These are phyloP conservation scores for Solanum hybrid DNA, from an alignment of 305 asterid species.

Conservation along the genomic window DNA sequence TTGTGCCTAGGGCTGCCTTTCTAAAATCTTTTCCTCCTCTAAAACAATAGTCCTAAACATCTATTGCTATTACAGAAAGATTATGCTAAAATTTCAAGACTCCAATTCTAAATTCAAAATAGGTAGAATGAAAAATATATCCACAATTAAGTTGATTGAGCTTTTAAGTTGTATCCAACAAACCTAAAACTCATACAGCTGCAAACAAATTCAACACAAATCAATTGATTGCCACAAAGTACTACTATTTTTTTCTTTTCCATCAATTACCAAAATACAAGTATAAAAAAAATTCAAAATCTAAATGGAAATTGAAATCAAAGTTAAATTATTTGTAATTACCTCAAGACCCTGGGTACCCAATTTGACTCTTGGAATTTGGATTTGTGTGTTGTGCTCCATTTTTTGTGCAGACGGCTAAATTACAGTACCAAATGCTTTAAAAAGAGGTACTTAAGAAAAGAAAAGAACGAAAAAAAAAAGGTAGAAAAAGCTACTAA, in stretches of 20 bases:
- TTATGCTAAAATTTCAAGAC: neutral
- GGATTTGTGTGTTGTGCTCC: slow-evolving; percentile 5
- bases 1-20: neutral
- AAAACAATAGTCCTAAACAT: neutral
- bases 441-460: neutral
- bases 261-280: neutral
- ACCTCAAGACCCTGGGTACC: slow-evolving; percentile 19
- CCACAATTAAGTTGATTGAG: neutral
- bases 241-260: neutral
- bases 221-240: neutral
- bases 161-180: neutral
- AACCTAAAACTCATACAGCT: neutral
- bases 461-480: too few species aligned
- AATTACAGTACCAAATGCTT: neutral
- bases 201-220: neutral
- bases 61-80: neutral
- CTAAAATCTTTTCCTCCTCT: neutral
- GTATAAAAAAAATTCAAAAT: neutral
- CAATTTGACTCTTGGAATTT: slow-evolving; percentile 15
- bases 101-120: neutral
- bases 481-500: neutral
- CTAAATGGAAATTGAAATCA: neutral
- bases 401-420: neutral
- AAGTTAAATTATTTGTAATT: neutral
- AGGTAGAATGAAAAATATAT: neutral